These are phyloP conservation scores for Coemansia sp. DNA, from an alignment of 192 early-diverging fungal genomes.

Conservation along the genomic window DNA sequence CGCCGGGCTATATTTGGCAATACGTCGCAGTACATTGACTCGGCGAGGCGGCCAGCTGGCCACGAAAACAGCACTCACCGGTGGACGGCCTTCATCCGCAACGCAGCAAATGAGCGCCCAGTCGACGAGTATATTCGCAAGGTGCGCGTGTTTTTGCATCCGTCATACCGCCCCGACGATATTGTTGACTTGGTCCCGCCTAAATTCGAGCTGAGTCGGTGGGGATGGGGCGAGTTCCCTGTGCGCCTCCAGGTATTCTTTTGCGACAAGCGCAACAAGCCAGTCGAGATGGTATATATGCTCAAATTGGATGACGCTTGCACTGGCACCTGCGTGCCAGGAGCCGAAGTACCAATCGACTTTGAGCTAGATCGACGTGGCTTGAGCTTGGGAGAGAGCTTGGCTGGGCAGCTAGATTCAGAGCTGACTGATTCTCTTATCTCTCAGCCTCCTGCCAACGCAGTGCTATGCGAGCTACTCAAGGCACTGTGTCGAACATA, in stretches of 20 bases:
- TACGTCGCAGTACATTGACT: slow-evolving; percentile 70
- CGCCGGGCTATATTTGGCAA: slow-evolving; percentile 70
- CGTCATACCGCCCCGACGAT: slow-evolving; percentile 85
- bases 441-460: slow-evolving; percentile 10
- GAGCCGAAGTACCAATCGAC: slow-evolving; percentile 75
- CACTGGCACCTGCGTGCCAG: slow-evolving; percentile 70
- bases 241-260: slow-evolving; percentile 82
- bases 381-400: background rate
- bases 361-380: slow-evolving; percentile 77
- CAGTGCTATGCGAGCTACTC: slow-evolving; percentile 7
- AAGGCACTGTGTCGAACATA: slow-evolving; percentile 20
- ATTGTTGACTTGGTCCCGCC: slow-evolving; percentile 79
- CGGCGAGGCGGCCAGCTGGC: slow-evolving; percentile 59
- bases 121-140: slow-evolving; percentile 70
- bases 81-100: slow-evolving; percentile 90
- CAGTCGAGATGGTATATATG: slow-evolving; percentile 79
- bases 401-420: background rate
- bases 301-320: slow-evolving; percentile 77
- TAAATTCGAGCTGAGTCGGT: slow-evolving; percentile 83
- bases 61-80: slow-evolving; percentile 70
- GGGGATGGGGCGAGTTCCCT: slow-evolving; percentile 95
- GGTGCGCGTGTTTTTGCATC: slow-evolving; percentile 88
- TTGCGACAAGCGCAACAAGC: slow-evolving; percentile 79
- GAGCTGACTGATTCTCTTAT: background rate
- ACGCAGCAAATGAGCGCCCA: slow-evolving; percentile 47